phyloP scores from a whole-genome alignment of 768 basidiomycete species.

The Russula vinacea region DNA sequence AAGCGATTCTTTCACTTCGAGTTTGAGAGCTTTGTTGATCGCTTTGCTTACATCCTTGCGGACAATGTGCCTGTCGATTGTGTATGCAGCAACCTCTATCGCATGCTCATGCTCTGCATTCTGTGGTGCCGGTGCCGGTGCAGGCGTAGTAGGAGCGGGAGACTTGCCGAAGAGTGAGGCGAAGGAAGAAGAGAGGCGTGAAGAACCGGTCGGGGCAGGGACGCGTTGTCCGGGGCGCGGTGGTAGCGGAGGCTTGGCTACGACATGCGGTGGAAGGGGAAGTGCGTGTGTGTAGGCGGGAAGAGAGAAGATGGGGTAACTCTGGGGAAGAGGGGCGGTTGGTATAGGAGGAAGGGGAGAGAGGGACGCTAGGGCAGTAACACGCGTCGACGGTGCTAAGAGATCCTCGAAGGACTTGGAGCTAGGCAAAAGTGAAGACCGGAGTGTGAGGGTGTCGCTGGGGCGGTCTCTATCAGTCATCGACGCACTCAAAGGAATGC shows the following conservation, averaged over 20 bases:
- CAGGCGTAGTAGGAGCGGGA: conserved; percentile 22
- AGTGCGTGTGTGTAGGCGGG: conserved; percentile 40
- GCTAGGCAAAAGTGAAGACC: conserved; percentile 43
- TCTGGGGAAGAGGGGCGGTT: conserved; percentile 36
- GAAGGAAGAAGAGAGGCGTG: conserved; percentile 32
- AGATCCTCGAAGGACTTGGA: conserved; percentile 45
- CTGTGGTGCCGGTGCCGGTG: conserved; percentile 23
- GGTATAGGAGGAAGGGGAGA: conserved; percentile 49
- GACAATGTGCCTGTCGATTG: conserved; percentile 52
- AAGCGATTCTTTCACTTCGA: conserved; percentile 51
- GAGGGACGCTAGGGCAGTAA: conserved; percentile 43
- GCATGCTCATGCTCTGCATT: conserved; percentile 37
- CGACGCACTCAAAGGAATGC: background rate
- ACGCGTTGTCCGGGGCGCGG: conserved; percentile 33
- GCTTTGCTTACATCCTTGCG: conserved; percentile 52
- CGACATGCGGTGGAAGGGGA: conserved; percentile 36
- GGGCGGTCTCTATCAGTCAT: conserved; percentile 10
- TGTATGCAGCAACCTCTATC: conserved; percentile 59
- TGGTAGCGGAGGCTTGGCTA: conserved; percentile 34
- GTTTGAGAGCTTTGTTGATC: conserved; percentile 51
- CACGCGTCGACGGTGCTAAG: conserved; percentile 38
- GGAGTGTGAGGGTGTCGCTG: conserved; percentile 43
- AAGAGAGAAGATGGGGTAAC: conserved; percentile 50
- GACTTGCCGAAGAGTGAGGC: conserved; percentile 31
- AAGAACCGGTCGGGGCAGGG: conserved; percentile 28